Conservation (phyloP, 2,329 filamentous ascomycete genomes). For the Alternaria brassicicola region DNA sequence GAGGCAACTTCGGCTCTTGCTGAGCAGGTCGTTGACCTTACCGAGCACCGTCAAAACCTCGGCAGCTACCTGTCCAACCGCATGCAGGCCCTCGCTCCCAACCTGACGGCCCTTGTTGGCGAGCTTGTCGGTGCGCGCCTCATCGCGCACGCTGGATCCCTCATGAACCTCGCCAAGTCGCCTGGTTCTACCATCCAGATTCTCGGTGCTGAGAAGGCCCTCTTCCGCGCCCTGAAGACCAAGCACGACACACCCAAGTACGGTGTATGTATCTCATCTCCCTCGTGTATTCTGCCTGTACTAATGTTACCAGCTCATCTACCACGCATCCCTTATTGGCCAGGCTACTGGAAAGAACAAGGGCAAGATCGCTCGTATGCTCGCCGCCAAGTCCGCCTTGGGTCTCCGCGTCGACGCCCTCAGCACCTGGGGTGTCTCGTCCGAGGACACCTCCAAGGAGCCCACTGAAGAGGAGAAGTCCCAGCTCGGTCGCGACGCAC, state of each 20-base stretch:
- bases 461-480: conserved; percentile 88
- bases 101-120: conserved; percentile 90
- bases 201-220: conserved; percentile 95
- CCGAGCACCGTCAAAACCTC: conserved; percentile 79
- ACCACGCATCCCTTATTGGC: conserved; percentile 71
- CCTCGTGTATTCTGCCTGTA: conserved; percentile 69
- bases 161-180: conserved; percentile 93
- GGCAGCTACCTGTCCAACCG: conserved; percentile 87
- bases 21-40: conserved; percentile 90
- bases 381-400: conserved; percentile 90
- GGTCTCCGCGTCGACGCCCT: conserved; percentile 92
- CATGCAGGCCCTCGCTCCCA: conserved; percentile 97
- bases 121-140: conserved; percentile 93
- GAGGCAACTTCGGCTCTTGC: conserved; percentile 91
- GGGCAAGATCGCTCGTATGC: conserved; percentile 97
- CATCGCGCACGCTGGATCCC: conserved; percentile 91
- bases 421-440: conserved; percentile 74
- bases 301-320: conserved; percentile 66
- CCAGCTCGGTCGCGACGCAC: conserved; percentile 74
- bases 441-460: conserved; percentile 52
- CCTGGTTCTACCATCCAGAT: conserved; percentile 97
- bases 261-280: conserved; percentile 59
- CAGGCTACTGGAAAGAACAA: conserved; percentile 98
- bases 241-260: conserved; percentile 99
- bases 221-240: conserved; percentile 97